Percentiles rank a stretch among this genome's conserved stretches.
Conservation (phyloP, 176 grass and related monocot genomes). For the Bromus sterilis region DNA sequence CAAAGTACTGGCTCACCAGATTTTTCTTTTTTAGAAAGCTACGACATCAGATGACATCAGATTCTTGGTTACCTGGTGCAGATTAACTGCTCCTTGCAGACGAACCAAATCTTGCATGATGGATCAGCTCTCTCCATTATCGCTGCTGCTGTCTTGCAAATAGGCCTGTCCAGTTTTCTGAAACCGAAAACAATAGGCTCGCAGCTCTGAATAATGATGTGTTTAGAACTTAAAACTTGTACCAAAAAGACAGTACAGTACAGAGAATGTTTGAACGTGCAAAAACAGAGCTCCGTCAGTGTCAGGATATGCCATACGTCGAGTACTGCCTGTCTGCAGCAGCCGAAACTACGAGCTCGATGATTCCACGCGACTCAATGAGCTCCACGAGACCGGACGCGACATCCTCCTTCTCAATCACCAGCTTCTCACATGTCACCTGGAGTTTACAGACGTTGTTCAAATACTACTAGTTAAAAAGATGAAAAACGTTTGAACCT, state of each 20-base stretch:
- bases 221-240: too few species aligned
- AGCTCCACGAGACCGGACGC: slow-evolving; percentile 43
- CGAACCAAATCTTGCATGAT: slow-evolving; percentile 58
- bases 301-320: slow-evolving; percentile 28
- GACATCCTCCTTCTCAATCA: slow-evolving; percentile 51
- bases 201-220: background rate
- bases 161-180: slow-evolving; percentile 43
- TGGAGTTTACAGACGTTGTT: background rate
- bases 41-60: background rate
- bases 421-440: slow-evolving; percentile 52
- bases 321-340: slow-evolving; percentile 49
- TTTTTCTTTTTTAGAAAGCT: background rate
- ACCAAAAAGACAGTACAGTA: too few species aligned
- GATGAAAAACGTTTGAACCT: background rate
- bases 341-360: slow-evolving; percentile 44
- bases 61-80: slow-evolving; percentile 41
- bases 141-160: slow-evolving; percentile 30
- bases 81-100: slow-evolving; percentile 49
- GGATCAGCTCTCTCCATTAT: slow-evolving; percentile 58
- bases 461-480: too few species aligned
- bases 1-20: background rate
- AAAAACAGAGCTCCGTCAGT: background rate
- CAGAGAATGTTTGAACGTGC: background rate
- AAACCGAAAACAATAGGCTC: background rate
- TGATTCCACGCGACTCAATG: slow-evolving; percentile 27